phyloP scores from a whole-genome alignment of 176 grass and related monocot species.

The Avena sativa region DNA sequence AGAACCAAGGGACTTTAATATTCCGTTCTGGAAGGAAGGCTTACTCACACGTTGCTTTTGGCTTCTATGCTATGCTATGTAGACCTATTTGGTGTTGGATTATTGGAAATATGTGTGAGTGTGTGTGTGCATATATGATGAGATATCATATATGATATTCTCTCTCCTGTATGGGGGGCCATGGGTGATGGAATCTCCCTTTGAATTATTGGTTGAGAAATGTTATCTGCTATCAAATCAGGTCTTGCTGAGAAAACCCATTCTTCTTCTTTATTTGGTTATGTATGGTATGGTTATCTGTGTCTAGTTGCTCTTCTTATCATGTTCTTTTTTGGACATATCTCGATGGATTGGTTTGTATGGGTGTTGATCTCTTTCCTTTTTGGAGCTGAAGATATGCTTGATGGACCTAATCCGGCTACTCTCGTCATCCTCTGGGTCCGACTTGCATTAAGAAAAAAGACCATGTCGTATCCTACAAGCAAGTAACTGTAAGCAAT shows the following conservation, averaged over 20 bases:
- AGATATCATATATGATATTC: neutral
- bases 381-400: neutral
- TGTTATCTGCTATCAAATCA: conserved; percentile 36
- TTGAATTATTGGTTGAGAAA: conserved; percentile 46
- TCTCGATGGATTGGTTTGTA: neutral
- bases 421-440: neutral
- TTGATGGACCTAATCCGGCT: neutral
- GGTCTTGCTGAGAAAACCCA: neutral
- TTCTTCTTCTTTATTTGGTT: neutral
- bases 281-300: conserved; percentile 3
- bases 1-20: neutral
- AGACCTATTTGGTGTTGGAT: conserved; percentile 10
- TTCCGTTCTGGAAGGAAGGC: conserved; percentile 15
- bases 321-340: conserved; percentile 14
- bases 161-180: neutral
- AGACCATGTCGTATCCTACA: neutral
- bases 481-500: neutral
- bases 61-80: neutral
- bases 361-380: neutral
- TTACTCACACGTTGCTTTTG: neutral
- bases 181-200: neutral
- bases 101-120: neutral
- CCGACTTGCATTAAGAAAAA: neutral
- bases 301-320: neutral
- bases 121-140: neutral